Base-by-base conservation (phyloP, 2,329 filamentous ascomycete species). In the Sporothrix schenckii region DNA sequence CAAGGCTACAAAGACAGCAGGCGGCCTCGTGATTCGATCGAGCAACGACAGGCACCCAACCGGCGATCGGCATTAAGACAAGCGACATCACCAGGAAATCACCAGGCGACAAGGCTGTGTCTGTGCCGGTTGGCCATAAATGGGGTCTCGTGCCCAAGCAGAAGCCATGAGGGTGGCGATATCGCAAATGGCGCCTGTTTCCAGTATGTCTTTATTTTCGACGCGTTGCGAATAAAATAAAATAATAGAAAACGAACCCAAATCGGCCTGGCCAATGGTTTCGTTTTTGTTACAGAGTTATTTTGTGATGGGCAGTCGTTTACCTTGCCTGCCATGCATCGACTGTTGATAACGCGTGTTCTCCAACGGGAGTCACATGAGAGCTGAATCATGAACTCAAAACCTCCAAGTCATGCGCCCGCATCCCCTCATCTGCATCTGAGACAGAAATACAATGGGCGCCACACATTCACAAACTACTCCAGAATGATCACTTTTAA, bases 31-130 rank as follows among this genome's bases (percentile, higher is more conserved):
- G 60, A 65, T 61, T 61, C n/a, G 34, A 30, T 65, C 21, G 10
- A 63, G 9, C 24, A 21, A 47, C 41, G 19, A 21, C 41, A 49
- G 39, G 58, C 54, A 24, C 24, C 24, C 24, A 2, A 24, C 24
- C 24, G 24, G 39, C 21, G n/a, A 16, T 9, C 34, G 21, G 30
- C 14, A 49, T 14, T 13, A 19, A 49, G 24, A 14, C 24, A 65
- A 44, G 60, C 60, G 24, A 24, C 1, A 24, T 2, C 24, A 24
- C 24, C 24, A 24, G 24, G 58, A 47, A 30, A 58, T n/a, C 30
- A 21, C 39, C 58, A 61, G 58, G 58, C 58, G 61, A 65, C 61
- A 65, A 50, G 61, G 44, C 61, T 65, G 61, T 65, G n/a, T 50
- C 24, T 50, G 9, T 24, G n/a, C 5, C 1, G 13, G 11, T 47